Base-by-base conservation (phyloP, 306 rosid species). In the Cicer pinnatifidum region DNA sequence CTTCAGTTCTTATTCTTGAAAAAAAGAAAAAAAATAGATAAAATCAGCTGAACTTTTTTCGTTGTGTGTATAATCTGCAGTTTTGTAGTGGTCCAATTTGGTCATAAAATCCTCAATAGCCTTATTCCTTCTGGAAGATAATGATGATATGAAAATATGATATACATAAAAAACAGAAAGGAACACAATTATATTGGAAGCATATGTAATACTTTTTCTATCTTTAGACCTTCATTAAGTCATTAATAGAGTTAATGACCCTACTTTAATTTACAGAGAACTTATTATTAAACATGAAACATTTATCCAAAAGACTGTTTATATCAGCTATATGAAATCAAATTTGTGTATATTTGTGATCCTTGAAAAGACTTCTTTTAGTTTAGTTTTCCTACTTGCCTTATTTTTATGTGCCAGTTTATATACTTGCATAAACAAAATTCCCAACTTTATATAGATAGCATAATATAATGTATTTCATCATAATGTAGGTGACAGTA, bases 401-500 rank as follows among this genome's bases (percentile, higher is more conserved):
- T 28, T 28, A 28, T 28, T 28, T 28, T 3, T 28, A 28, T 28
- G 35, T 28, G 4, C 35, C 35, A 28, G 35, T 28, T 28, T 28
- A 28, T 28, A 28, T 28, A 28, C 35, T 28, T 3, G 35, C 35
- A 28, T 3, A 28, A 28, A 28, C 35, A 28, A 3, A 28, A 28
- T 28, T 28, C 35, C 35, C 35, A 28, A 28, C 35, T 28, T 28
- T 28, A 28, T 28, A 28, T 28, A 28, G 35, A 28, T 28, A 28
- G 35, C 35, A 28, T 28, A 28, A 28, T 28, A 28, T 80, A 76
- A 80, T 62, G 58, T 17, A 7, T 58, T 56, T 47, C 44, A n/a
- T 70, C 12, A 47, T 76, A 35, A 54, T 77, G 81, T 46, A 88
- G 90, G 85, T 67, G 71, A 82, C 37, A 64, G 4, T 64, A 51